Evolutionary conservation across 2,329 filamentous ascomycete genomes (phyloP).

Genomic region (Aspergillus tamarii): DNA sequence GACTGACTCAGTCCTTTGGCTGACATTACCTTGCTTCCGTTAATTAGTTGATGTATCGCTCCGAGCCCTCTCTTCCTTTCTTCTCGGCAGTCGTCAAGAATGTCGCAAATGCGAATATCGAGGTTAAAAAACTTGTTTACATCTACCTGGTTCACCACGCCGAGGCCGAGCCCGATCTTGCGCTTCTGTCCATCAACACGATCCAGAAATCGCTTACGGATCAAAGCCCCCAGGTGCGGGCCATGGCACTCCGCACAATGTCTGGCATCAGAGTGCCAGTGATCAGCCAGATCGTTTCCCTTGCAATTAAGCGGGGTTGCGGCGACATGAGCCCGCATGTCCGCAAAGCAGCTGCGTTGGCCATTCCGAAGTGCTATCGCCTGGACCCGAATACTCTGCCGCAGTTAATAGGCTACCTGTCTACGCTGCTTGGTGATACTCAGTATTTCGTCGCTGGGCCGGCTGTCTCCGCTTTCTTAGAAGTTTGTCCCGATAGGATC

Average conservation of each 20-base stretch:
- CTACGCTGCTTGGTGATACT: constrained; percentile 78
- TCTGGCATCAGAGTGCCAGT: constrained; percentile 95
- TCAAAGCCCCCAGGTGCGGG: constrained; percentile 84
- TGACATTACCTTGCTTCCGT: constrained; percentile 18
- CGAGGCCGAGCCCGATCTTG: constrained; percentile 92
- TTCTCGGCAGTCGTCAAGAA: constrained; percentile 99
- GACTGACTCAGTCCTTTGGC: constrained; percentile 10
- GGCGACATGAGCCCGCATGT: constrained; percentile 95
- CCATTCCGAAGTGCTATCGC: constrained; percentile 93
- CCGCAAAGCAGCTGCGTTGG: constrained; percentile 86
- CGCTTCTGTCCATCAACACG: constrained; percentile 94
- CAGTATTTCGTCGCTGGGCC: constrained; percentile 97
- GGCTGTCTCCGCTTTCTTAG: constrained; percentile 84
- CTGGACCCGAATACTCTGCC: constrained; percentile 84
- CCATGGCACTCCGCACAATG: constrained; percentile 94
- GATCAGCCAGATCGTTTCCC: constrained; percentile 94
- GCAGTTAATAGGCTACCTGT: constrained; percentile 80
- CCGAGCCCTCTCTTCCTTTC: constrained; percentile 84
- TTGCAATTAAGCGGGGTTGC: constrained; percentile 92
- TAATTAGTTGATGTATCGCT: constrained; percentile 86
- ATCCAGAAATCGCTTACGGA: constrained; percentile 98
- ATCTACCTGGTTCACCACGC: constrained; percentile 97
- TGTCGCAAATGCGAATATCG: constrained; percentile 87
- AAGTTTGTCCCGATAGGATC: constrained; percentile 83
- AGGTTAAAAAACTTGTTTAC: constrained; percentile 98